These are phyloP conservation scores for Mortierella sp. DNA, from an alignment of 371 early-diverging fungal genomes.

Conservation along the genomic window DNA sequence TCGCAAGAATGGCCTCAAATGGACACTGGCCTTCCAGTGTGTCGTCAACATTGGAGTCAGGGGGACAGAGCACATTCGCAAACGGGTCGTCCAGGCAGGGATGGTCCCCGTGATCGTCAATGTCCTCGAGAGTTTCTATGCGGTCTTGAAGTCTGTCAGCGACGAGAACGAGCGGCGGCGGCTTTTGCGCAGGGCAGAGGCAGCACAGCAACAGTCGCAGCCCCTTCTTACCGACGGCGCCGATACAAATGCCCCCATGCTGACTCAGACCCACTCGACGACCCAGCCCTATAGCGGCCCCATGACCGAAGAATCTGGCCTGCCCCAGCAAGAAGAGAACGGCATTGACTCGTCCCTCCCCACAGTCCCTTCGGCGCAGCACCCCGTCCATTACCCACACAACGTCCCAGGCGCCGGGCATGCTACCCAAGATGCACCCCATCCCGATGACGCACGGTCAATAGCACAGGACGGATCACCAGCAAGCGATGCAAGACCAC, in stretches of 20 bases:
- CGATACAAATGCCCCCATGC: slow-evolving; percentile 17
- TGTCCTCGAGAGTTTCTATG: slow-evolving; percentile 79
- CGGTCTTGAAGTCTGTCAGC: slow-evolving; percentile 69
- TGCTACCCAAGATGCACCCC: slow-evolving; percentile 17
- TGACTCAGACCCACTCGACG: slow-evolving; percentile 2
- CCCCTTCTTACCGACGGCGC: slow-evolving; percentile 29
- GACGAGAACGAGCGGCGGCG: slow-evolving; percentile 70
- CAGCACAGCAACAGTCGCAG: slow-evolving; percentile 41
- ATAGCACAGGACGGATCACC: slow-evolving; percentile 23
- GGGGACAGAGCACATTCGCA: slow-evolving; percentile 84
- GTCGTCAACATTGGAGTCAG: slow-evolving; percentile 90
- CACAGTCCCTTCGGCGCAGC: slow-evolving; percentile 5
- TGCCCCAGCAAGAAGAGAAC: slow-evolving; percentile 17
- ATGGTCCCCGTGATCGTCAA: slow-evolving; percentile 83
- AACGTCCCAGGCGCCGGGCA: slow-evolving; percentile 10
- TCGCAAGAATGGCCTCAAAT: slow-evolving; percentile 80
- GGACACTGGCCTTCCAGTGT: slow-evolving; percentile 88
- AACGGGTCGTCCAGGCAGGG: slow-evolving; percentile 88
- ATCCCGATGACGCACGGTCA: slow-evolving; percentile 19
- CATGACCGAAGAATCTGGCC: slow-evolving; percentile 18
- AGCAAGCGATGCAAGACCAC: slow-evolving; percentile 36
- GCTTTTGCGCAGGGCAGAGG: slow-evolving; percentile 51
- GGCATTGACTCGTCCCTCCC: slow-evolving; percentile 22
- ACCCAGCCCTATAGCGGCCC: slow-evolving; percentile 25
- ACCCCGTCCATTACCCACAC: slow-evolving; percentile 12